These are phyloP conservation scores for Vitellaria paradoxa DNA, from an alignment of 179 eudicot genomes.

Conservation along the genomic window DNA sequence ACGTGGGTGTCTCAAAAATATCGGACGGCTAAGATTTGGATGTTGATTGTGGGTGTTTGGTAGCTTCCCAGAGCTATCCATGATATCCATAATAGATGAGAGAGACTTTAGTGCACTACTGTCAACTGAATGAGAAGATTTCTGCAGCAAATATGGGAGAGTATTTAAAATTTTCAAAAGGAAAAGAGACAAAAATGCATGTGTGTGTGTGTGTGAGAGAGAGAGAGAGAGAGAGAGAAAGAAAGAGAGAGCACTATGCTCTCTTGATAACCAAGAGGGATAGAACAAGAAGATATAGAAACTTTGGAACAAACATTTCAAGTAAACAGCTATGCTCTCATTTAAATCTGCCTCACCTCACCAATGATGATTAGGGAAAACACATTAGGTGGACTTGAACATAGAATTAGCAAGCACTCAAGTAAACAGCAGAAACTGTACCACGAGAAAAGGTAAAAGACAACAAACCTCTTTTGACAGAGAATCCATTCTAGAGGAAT, in stretches of 20 bases:
- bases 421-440: background rate
- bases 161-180: background rate
- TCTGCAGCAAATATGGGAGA: conserved; percentile 21
- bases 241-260: background rate
- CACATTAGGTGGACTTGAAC: background rate
- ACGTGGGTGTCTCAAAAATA: conserved; percentile 53
- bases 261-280: background rate
- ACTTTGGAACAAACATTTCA: background rate
- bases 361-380: background rate
- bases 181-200: background rate
- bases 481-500: conserved; percentile 27
- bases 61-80: conserved; percentile 43
- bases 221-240: background rate
- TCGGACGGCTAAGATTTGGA: conserved; percentile 38
- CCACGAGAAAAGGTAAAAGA: background rate
- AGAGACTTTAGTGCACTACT: conserved; percentile 28
- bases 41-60: conserved; percentile 34
- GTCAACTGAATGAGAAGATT: conserved; percentile 30
- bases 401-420: conserved; percentile 4
- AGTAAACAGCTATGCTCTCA: background rate
- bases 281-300: background rate
- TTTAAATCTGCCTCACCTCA: background rate
- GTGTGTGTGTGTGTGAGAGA: background rate
- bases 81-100: conserved; percentile 35
- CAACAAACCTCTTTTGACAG: conserved; percentile 34